Evolutionary conservation across 352 stramenopile species (phyloP).

Genomic region (Saprolegnia diclina): DNA sequence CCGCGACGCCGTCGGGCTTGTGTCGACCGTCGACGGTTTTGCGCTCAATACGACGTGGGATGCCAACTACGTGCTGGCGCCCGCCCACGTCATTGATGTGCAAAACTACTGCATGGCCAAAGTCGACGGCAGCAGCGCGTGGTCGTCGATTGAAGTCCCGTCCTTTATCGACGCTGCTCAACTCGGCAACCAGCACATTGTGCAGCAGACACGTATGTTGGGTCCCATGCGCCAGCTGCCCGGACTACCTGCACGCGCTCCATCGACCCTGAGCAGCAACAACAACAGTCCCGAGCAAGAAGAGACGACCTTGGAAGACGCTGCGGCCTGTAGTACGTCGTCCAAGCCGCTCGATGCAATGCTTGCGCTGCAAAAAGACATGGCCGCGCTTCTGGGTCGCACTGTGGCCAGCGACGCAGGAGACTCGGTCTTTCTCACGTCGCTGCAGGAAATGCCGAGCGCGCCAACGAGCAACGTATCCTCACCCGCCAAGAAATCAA

Average conservation of each 20-base stretch:
- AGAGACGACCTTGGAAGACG: background rate
- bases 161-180: background rate
- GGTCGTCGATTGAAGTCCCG: slow-evolving; percentile 5
- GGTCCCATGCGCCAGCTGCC: slow-evolving; percentile 1
- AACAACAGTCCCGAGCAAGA: background rate
- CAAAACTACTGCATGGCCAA: slow-evolving; percentile 52
- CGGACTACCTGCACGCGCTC: background rate
- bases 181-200: background rate
- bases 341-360: background rate
- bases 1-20: background rate
- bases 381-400: slow-evolving; percentile 5
- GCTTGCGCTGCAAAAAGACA: slow-evolving; percentile 3
- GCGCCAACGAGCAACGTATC: background rate
- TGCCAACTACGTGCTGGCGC: slow-evolving; percentile 63
- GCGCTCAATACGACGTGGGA: slow-evolving; percentile 51
- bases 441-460: background rate
- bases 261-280: background rate
- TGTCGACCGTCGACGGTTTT: slow-evolving; percentile 42
- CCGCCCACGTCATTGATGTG: slow-evolving; percentile 37
- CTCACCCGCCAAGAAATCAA: background rate
- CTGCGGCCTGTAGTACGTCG: background rate
- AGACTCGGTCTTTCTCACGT: background rate
- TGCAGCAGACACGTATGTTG: slow-evolving; percentile 8
- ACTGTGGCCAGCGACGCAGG: background rate
- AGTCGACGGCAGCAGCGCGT: background rate